These are phyloP conservation scores for Russula compacta DNA, from an alignment of 768 basidiomycete genomes.

Conservation along the genomic window DNA sequence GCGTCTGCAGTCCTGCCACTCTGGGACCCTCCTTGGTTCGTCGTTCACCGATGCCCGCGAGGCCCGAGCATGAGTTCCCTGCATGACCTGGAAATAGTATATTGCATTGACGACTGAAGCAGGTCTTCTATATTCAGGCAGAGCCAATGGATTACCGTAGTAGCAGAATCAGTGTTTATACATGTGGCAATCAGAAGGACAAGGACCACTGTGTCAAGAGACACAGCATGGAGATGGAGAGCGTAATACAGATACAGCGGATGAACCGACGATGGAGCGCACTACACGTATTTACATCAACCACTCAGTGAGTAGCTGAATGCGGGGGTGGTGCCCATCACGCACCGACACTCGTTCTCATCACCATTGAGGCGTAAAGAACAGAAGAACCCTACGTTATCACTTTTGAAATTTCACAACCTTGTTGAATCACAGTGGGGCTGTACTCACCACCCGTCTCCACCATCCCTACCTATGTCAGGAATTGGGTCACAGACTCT, in stretches of 20 bases:
- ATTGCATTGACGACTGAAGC: background rate
- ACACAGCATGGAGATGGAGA: background rate
- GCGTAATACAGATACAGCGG: background rate
- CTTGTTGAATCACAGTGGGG: background rate
- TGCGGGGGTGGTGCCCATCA: background rate
- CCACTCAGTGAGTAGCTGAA: background rate
- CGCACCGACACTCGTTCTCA: background rate
- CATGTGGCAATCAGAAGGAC: background rate
- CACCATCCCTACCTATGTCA: background rate
- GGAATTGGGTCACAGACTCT: slow-evolving; percentile 13
- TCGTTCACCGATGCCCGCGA: background rate
- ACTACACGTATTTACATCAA: too few species aligned
- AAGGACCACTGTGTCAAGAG: background rate
- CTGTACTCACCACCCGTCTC: background rate
- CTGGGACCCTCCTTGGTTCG: slow-evolving; percentile 1
- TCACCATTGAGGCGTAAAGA: background rate
- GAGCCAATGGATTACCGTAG: background rate
- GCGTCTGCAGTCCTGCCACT: background rate
- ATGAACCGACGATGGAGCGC: background rate
- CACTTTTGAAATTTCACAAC: background rate
- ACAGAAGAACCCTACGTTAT: background rate
- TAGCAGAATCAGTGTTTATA: background rate
- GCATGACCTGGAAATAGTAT: too few species aligned
- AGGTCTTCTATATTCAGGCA: background rate
- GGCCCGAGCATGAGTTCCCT: too few species aligned